These are phyloP conservation scores for Albatrellus ellisii DNA, from an alignment of 768 basidiomycete species.

Conservation along the genomic window DNA sequence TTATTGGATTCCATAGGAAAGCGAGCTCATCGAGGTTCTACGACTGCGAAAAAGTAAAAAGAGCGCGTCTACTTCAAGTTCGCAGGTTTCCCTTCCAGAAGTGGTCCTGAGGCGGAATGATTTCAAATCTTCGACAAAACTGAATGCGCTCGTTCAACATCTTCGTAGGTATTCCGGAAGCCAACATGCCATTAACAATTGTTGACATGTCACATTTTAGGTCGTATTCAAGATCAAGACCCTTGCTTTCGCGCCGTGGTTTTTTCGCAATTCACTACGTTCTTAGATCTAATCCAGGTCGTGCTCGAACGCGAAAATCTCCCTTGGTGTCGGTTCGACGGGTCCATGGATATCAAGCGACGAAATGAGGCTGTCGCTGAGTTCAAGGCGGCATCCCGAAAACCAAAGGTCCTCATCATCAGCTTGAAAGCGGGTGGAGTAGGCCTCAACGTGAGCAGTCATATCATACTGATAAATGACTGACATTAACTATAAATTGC, in stretches of 20 bases:
- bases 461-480: too few species aligned
- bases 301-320: constrained; percentile 58
- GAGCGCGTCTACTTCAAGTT: constrained; percentile 15
- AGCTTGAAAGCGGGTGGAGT: constrained; percentile 89
- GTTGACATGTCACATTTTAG: constrained; percentile 19
- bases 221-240: constrained; percentile 54
- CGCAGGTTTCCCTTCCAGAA: constrained; percentile 26
- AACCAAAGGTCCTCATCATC: constrained; percentile 64
- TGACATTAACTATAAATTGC: too few species aligned
- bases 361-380: constrained; percentile 61
- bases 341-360: constrained; percentile 81
- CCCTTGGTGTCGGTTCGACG: constrained; percentile 75
- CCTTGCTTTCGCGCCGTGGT: constrained; percentile 74
- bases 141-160: constrained; percentile 67
- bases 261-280: constrained; percentile 85
- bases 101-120: constrained; percentile 65
- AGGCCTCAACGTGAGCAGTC: constrained; percentile 56
- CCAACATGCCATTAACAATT: not conserved
- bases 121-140: constrained; percentile 83
- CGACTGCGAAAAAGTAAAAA: constrained; percentile 16
- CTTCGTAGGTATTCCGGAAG: constrained; percentile 34
- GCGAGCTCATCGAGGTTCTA: constrained; percentile 52
- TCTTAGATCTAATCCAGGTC: constrained; percentile 69
- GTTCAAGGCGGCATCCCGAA: constrained; percentile 58
- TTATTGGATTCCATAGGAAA: constrained; percentile 26